Evolutionary conservation across 495 filamentous ascomycete genomes (phyloP), one percentile per base, ranked within the genome.

Genomic region (Xylaria acuta): DNA sequence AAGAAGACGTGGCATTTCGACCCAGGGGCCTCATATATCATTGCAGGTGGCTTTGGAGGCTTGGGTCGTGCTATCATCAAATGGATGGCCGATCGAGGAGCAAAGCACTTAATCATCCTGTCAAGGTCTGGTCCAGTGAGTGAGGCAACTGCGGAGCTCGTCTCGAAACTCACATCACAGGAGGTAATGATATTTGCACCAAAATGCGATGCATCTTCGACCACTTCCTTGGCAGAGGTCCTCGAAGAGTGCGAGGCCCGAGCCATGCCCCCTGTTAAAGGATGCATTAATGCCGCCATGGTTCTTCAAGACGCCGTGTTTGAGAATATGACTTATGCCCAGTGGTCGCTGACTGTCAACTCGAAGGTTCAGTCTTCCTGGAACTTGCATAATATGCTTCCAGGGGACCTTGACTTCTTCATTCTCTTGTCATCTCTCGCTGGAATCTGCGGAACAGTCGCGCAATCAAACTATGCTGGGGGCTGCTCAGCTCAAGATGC

Each of bases 401-500:
- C 65, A 20, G 68, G 74, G 32, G 71, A 74, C 40, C 80, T 91
- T 0, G 89, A 90, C 71, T 91, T 91, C 79, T 90, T 91, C 73
- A 75, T 90, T 49, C 79, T 84, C 27, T 77, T 90, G 3, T 88
- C 87, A 16, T 91, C 90, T 1, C 75, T 88, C 1, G 78, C 85
- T 11, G 87, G 84, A 30, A 77, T 86, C 7, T 75, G 86, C 43
- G 89, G 90, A 3, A 84, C 78, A 70, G 53, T 81, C 40, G 83
- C 82, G 0, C 89, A 91, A 73, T 81, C 86, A 27, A 88, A 88
- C 43, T 92, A 92, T 70, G 81, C 86, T 1, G 88, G 85, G 0
- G 88, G 85, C n/a, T 89, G 88, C 76, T 83, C 87, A 0, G 91
- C 85, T 78, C 81, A 88, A 16, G 88, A 87, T 59, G 82, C 85